A percentile compares a stretch with the other conserved stretches of the same genome.
These are phyloP conservation scores for Phaeosphaeria sp. DNA, from an alignment of 2,329 filamentous ascomycete species.

Conservation along the genomic window DNA sequence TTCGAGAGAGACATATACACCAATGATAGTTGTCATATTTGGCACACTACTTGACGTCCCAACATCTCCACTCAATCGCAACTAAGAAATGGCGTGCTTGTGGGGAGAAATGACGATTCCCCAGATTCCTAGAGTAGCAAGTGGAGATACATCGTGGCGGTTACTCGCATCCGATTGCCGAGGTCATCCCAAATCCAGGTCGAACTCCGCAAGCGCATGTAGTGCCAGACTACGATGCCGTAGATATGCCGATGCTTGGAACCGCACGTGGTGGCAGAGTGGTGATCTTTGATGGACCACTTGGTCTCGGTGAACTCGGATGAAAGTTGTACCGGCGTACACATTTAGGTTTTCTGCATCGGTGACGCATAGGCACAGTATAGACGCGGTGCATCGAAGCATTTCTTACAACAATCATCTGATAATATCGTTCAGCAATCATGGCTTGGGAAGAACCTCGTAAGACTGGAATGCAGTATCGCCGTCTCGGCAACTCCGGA, in stretches of 20 bases:
- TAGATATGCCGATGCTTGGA: neutral
- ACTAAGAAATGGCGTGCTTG: conserved; percentile 17
- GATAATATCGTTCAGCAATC: neutral
- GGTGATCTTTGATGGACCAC: neutral
- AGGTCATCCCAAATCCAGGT: conserved; percentile 1
- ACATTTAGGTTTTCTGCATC: too few species aligned
- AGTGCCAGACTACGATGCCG: neutral
- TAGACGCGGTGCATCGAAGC: neutral
- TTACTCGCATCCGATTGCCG: conserved; percentile 2
- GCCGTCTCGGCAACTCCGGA: conserved; percentile 73
- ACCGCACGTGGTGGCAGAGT: too few species aligned
- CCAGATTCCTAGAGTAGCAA: neutral
- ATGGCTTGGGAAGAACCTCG: conserved; percentile 42
- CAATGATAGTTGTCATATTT: neutral
- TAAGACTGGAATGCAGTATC: conserved; percentile 61
- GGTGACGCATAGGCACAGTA: neutral
- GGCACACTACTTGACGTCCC: neutral
- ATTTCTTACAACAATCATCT: neutral
- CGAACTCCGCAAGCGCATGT: conserved; percentile 1
- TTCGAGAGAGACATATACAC: neutral
- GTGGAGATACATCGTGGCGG: neutral
- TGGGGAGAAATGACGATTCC: conserved; percentile 15
- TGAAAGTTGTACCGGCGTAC: neutral
- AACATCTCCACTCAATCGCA: conserved; percentile 8
- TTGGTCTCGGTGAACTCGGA: neutral